Percentiles rank a stretch among this genome's conserved stretches.
Evolutionary conservation across 2,329 filamentous ascomycete genomes (phyloP).

Genomic region (Ceratocystis alfenasii): DNA sequence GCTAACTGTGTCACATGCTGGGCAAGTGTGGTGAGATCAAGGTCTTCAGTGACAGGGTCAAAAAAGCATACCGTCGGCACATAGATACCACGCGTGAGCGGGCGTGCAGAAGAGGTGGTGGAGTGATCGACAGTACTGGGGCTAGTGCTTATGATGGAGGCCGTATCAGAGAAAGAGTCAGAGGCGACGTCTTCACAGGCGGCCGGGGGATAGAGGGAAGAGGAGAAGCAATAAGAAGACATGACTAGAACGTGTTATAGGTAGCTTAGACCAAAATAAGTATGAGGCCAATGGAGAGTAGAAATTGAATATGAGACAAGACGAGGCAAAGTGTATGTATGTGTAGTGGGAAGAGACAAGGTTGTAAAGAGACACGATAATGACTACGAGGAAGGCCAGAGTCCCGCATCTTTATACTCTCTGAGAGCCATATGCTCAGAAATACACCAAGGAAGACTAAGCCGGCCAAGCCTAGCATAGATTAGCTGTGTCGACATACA

Average conservation of each 20-base stretch:
- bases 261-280: too few species aligned
- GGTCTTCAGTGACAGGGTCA: constrained; percentile 48
- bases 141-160: constrained; percentile 1
- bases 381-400: not conserved
- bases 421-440: not conserved
- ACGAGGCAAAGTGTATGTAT: not conserved
- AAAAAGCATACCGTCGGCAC: constrained; percentile 68
- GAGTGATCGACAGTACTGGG: constrained; percentile 20
- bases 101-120: constrained; percentile 28
- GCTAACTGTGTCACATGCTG: constrained; percentile 58
- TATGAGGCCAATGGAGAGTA: too few species aligned
- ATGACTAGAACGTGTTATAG: too few species aligned
- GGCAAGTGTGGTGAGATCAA: constrained; percentile 37
- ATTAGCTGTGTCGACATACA: not conserved
- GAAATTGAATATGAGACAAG: not conserved
- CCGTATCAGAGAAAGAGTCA: constrained; percentile 26
- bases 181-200: constrained; percentile 31
- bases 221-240: not conserved
- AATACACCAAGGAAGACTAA: not conserved
- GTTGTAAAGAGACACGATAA: not conserved
- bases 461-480: not conserved
- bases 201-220: not conserved
- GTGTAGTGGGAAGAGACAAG: not conserved
- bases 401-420: not conserved
- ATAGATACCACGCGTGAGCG: constrained; percentile 47